A percentile compares a stretch with the other conserved stretches of the same genome.
Evolutionary conservation across 768 basidiomycete species (phyloP).

Genomic region (Agrocybe praecox): DNA sequence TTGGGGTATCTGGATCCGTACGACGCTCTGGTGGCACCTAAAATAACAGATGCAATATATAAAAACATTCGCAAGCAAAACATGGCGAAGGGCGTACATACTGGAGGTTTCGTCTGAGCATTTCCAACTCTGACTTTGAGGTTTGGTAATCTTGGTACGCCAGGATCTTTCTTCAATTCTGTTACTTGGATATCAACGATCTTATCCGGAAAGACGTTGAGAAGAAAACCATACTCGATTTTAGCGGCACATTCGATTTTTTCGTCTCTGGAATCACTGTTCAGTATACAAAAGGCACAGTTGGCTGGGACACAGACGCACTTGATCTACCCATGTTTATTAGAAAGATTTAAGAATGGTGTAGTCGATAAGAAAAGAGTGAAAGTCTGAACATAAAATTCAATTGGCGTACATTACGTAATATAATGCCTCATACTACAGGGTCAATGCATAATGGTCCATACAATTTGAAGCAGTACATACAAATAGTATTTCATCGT

Average conservation of each 20-base stretch:
- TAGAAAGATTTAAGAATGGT: not conserved
- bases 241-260: slow-evolving; percentile 41
- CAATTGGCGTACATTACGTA: slow-evolving; percentile 2
- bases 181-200: not conserved
- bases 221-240: slow-evolving; percentile 37
- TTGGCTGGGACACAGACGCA: no score
- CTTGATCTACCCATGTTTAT: slow-evolving; percentile 26
- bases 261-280: slow-evolving; percentile 33
- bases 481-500: no score
- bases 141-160: slow-evolving; percentile 80
- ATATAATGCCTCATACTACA: no score
- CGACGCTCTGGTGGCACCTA: slow-evolving; percentile 26
- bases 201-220: no score
- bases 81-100: slow-evolving; percentile 25
- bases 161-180: slow-evolving; percentile 91
- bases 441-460: no score
- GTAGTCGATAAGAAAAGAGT: not conserved
- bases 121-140: slow-evolving; percentile 60
- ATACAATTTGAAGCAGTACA: not conserved
- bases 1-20: slow-evolving; percentile 58
- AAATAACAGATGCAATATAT: not conserved
- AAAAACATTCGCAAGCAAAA: not conserved
- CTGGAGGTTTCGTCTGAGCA: slow-evolving; percentile 45
- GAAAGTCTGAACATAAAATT: not conserved
- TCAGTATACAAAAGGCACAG: no score